Evolutionary conservation across 225 moss, liverwort and hornwort species (phyloP).

Genomic region (Climacium dendroides): DNA sequence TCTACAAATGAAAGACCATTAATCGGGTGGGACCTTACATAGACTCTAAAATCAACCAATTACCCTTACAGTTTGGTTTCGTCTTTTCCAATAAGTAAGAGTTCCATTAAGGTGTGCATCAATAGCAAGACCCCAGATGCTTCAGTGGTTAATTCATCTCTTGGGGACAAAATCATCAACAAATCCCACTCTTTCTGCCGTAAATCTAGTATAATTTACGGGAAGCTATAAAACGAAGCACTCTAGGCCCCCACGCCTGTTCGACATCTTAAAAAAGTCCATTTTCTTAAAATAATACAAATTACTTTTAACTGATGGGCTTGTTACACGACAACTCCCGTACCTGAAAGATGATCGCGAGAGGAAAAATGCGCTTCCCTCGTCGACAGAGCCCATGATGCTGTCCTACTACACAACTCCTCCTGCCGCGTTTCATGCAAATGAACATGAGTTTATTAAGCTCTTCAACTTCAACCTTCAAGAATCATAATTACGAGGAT

Average conservation of each 20-base stretch:
- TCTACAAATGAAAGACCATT: neutral
- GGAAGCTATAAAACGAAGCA: neutral
- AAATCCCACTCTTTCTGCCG: neutral
- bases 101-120: neutral
- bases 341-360: slow-evolving; percentile 10
- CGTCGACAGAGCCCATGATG: slow-evolving; percentile 14
- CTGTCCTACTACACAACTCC: slow-evolving; percentile 4
- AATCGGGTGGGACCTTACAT: too few species aligned
- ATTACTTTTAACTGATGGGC: neutral
- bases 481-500: neutral
- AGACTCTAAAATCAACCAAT: neutral
- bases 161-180: neutral
- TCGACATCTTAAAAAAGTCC: neutral
- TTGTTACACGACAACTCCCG: neutral
- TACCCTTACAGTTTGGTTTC: neutral
- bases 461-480: neutral
- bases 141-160: neutral
- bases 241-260: neutral
- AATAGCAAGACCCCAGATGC: neutral
- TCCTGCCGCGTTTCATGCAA: slow-evolving; percentile 11
- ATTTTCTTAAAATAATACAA: too few species aligned
- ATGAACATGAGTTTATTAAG: neutral
- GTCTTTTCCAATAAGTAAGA: neutral
- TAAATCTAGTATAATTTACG: neutral
- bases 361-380: slow-evolving; percentile 19